These are phyloP conservation scores for Termitomyces heimii DNA, from an alignment of 768 basidiomycete species.

Conservation along the genomic window DNA sequence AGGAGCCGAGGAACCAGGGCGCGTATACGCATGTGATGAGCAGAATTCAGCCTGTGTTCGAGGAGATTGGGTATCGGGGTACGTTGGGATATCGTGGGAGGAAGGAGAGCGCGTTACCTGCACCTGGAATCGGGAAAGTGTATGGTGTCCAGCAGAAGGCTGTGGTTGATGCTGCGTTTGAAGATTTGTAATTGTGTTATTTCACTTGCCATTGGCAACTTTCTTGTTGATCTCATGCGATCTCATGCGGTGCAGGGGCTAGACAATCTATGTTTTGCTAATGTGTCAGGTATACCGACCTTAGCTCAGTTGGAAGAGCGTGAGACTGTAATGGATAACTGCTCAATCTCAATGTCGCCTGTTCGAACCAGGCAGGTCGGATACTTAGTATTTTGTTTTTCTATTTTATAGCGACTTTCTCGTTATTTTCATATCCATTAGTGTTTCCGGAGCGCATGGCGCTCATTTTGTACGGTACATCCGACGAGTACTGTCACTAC, in stretches of 20 bases:
- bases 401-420: too few species aligned
- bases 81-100: constrained; percentile 58
- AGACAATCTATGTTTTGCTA: background rate
- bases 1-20: constrained; percentile 88
- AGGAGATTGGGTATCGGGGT: constrained; percentile 23
- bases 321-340: constrained; percentile 6
- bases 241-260: too few species aligned
- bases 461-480: too few species aligned
- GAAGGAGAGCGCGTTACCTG: constrained; percentile 67
- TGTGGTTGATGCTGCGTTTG: constrained; percentile 54
- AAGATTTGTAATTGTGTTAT: background rate
- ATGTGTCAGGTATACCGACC: background rate
- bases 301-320: constrained; percentile 12
- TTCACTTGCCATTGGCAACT: too few species aligned
- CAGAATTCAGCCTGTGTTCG: constrained; percentile 50
- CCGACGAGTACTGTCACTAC: too few species aligned
- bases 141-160: constrained; percentile 62
- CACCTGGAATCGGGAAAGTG: constrained; percentile 65
- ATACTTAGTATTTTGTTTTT: background rate
- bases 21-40: constrained; percentile 62
- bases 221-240: too few species aligned
- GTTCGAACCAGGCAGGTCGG: constrained; percentile 9
- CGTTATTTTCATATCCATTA: too few species aligned
- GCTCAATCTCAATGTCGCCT: constrained; percentile 3
- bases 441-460: too few species aligned